These are phyloP conservation scores for Aspergillus bertholletiae DNA, from an alignment of 495 filamentous ascomycete genomes.

Conservation along the genomic window DNA sequence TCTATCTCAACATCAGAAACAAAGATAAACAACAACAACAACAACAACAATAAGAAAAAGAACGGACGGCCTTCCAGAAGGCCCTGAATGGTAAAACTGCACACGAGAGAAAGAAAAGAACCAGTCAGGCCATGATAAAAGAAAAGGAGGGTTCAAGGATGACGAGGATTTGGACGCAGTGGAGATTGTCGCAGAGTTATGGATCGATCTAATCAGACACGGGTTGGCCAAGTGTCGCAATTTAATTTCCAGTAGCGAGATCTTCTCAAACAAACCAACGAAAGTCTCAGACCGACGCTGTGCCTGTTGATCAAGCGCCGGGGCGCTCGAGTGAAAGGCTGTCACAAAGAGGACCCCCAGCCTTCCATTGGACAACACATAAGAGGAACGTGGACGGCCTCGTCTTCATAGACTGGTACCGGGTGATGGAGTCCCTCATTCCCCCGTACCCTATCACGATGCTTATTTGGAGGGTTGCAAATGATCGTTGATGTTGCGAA, in stretches of 20 bases:
- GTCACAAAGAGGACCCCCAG: neutral
- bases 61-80: conserved; percentile 52
- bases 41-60: conserved; percentile 22
- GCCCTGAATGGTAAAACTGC: conserved; percentile 22
- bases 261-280: conserved; percentile 6
- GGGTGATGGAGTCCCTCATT: conserved; percentile 1
- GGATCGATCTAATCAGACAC: conserved; percentile 29
- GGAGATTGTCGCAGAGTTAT: conserved; percentile 15
- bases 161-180: conserved; percentile 11
- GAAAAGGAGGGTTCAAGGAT: conserved; percentile 13
- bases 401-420: neutral
- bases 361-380: neutral
- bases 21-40: neutral
- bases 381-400: conserved; percentile 1
- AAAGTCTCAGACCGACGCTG: conserved; percentile 8
- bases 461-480: conserved; percentile 31
- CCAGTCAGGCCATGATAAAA: conserved; percentile 3
- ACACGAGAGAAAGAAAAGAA: conserved; percentile 13
- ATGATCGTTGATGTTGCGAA: conserved; percentile 16
- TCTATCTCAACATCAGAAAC: conserved; percentile 2
- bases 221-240: conserved; percentile 13
- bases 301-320: conserved; percentile 3
- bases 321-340: neutral
- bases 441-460: conserved; percentile 20
- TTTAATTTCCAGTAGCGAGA: conserved; percentile 13